phyloP scores from a whole-genome alignment of 1,284 basidiomycete genomes.

The Trichosporon sp. region DNA sequence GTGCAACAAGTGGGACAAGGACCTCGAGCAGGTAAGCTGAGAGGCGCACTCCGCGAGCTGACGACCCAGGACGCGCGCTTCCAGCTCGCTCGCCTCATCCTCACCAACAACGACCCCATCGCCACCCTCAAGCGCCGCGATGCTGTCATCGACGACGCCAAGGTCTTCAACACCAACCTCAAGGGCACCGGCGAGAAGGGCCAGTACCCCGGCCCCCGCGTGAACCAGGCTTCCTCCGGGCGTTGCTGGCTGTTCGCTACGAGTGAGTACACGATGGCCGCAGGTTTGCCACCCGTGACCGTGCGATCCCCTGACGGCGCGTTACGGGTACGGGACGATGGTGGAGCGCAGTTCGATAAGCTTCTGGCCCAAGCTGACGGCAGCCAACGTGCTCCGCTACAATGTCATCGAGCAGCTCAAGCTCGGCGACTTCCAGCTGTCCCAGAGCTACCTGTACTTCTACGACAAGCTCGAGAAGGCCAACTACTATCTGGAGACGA shows the following conservation, averaged over 20 bases:
- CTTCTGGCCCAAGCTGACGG: neutral
- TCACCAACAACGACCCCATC: conserved; percentile 68
- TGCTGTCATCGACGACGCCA: conserved; percentile 62
- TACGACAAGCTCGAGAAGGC: conserved; percentile 93
- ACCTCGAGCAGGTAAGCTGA: conserved; percentile 51
- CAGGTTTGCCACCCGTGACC: neutral
- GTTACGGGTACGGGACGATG: neutral
- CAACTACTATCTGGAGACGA: conserved; percentile 84
- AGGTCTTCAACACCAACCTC: conserved; percentile 78
- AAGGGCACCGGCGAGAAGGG: conserved; percentile 50
- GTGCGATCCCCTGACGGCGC: neutral
- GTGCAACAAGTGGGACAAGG: conserved; percentile 62
- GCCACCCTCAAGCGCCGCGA: conserved; percentile 63
- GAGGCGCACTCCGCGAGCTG: neutral
- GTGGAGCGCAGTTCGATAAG: too few species aligned
- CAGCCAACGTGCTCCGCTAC: conserved; percentile 71
- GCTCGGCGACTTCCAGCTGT: conserved; percentile 80
- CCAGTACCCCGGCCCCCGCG: conserved; percentile 62
- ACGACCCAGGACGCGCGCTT: conserved; percentile 57
- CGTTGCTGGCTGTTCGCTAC: conserved; percentile 92
- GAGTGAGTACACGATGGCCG: conserved; percentile 49
- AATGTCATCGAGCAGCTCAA: conserved; percentile 79
- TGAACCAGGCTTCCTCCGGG: conserved; percentile 80
- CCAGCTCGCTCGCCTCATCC: conserved; percentile 71
- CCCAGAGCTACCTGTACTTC: conserved; percentile 84